Base-by-base conservation (phyloP, 75 land plant genomes). In the Cryptomeria japonica region DNA sequence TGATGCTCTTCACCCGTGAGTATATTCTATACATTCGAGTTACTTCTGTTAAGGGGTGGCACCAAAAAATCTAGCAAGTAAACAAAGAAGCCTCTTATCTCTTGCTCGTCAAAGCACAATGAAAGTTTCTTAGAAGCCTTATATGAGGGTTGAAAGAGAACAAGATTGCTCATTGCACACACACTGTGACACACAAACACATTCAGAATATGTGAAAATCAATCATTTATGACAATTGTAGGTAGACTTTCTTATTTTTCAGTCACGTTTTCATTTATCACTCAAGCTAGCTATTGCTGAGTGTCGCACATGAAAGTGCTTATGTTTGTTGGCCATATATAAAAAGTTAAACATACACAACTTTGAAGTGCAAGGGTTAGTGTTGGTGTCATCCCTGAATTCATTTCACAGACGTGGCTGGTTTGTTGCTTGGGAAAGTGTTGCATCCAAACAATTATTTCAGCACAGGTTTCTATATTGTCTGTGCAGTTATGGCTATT, bases 1-100 rank as follows among this genome's bases (percentile, higher is more conserved):
- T 41, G 99, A 98, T 95, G 98, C 99, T 89, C 56, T 98, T 61
- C 99, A 98, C 88, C 99, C 99, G 99, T 98, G 85, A 90, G 99
- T 96, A 39, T 64, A 53, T 85, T 87, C 31, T 87, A 38, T n/a
- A 19, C 39, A 79, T 38, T 79, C 51, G 32, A 82, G 84, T n/a
- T 46, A 82, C n/a, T 82, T 82, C 53, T 46, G 15, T 82, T 44
- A 82, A 10, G 14, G 47, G 32, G 34, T 3, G 34, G 49, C 47
- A 82, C 22, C 47, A 39, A 9, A 22, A 79, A 46, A 12, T 12
- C 25, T 13, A 28, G 46, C 15, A n/a, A 82, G 84, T 82, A 82
- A 82, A 46, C 51, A 46, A 44, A 46, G 84, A 82, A 22, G 51
- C n/a, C 15, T 46, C 38, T 32, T 28, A 32, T 82, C 47, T n/a